phyloP scores from a whole-genome alignment of 345 rosid genomes.

The Dimocarpus longan region DNA sequence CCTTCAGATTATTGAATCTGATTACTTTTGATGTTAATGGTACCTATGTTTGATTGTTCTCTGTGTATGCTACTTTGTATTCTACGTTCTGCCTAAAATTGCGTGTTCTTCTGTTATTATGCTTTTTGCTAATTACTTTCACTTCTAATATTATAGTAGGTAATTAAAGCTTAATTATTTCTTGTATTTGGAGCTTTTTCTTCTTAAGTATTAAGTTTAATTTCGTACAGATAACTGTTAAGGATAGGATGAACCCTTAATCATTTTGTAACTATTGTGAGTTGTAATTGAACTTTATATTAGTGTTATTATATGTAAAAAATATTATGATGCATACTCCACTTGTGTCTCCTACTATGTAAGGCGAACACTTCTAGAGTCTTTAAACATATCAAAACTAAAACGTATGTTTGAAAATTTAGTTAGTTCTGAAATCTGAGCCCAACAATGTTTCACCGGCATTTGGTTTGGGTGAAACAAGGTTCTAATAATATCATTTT shows the following conservation, averaged over 20 bases:
- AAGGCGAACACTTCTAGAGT: neutral
- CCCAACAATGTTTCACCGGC: neutral
- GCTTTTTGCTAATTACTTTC: neutral
- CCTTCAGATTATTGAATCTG: neutral
- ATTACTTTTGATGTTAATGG: neutral
- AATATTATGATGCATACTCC: neutral
- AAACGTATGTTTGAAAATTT: neutral
- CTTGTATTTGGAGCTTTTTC: conserved; percentile 1
- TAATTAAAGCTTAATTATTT: neutral
- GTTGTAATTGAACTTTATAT: conserved; percentile 26
- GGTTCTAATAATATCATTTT: neutral
- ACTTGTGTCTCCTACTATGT: neutral
- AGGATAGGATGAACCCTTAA: conserved; percentile 3
- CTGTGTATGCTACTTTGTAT: neutral
- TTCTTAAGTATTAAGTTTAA: neutral
- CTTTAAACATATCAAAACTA: neutral
- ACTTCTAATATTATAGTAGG: conserved; percentile 2
- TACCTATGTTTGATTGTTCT: neutral
- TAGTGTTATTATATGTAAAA: neutral
- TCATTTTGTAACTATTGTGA: conserved; percentile 27
- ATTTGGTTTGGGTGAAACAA: neutral
- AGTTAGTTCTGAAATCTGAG: neutral
- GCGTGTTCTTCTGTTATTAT: neutral
- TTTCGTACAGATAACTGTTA: conserved; percentile 12
- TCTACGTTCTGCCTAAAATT: neutral